phyloP scores from a whole-genome alignment of 2,329 filamentous ascomycete species.

The Aspergillus sp. region DNA sequence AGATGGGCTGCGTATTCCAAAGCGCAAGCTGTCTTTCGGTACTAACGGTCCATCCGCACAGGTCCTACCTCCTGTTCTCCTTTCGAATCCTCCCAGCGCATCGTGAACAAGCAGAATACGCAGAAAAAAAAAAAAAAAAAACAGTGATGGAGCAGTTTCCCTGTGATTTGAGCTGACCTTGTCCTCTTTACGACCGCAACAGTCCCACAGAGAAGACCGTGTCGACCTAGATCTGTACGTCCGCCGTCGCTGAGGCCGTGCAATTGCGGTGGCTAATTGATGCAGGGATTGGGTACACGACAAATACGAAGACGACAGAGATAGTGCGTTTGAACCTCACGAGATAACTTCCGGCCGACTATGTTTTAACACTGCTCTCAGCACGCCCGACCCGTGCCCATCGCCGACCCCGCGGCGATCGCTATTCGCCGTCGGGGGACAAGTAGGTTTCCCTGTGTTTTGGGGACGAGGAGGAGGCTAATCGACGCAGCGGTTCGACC shows the following conservation, averaged over 20 bases:
- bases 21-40: no score
- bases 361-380: constrained; percentile 19
- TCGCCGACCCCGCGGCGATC: constrained; percentile 36
- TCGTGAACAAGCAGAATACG: constrained; percentile 28
- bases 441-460: constrained; percentile 27
- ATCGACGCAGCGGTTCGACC: constrained; percentile 45
- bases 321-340: constrained; percentile 33
- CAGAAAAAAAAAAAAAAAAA: constrained; percentile 8
- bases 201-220: constrained; percentile 45
- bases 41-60: constrained; percentile 15
- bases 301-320: constrained; percentile 73
- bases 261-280: not conserved
- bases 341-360: not conserved
- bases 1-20: no score
- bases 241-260: not conserved
- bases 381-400: constrained; percentile 44
- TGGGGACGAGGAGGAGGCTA: not conserved
- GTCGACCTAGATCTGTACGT: constrained; percentile 46
- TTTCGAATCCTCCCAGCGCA: constrained; percentile 36
- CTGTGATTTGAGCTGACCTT: constrained; percentile 44
- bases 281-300: constrained; percentile 90
- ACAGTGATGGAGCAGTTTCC: constrained; percentile 32
- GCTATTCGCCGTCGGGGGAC: constrained; percentile 34
- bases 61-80: constrained; percentile 44
- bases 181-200: constrained; percentile 35